Evolutionary conservation across 2,329 filamentous ascomycete species (phyloP).

Genomic region (Dothiorella sarmentorum): DNA sequence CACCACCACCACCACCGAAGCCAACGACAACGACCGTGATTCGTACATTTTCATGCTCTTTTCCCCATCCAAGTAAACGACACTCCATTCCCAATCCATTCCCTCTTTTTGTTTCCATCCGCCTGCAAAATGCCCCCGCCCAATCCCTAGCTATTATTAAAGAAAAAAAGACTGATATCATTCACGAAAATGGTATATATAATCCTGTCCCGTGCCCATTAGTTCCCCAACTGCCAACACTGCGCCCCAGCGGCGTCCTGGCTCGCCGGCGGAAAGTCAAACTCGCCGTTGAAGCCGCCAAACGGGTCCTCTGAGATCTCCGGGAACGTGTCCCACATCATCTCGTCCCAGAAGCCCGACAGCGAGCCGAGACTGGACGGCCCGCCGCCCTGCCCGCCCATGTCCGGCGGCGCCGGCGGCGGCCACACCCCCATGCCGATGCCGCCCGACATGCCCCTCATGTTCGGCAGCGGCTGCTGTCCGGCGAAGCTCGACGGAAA

Average conservation of each 20-base stretch:
- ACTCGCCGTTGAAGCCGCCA: constrained; percentile 34
- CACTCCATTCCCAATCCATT: not conserved
- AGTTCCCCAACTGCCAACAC: constrained; percentile 19
- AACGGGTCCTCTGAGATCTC: constrained; percentile 38
- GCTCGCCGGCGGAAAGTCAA: constrained; percentile 21
- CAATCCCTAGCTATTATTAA: constrained; percentile 3
- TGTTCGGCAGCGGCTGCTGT: constrained; percentile 9
- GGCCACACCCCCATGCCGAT: constrained; percentile 23
- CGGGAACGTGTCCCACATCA: constrained; percentile 42
- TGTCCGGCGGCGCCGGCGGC: not conserved
- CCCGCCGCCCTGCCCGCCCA: not conserved
- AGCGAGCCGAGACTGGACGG: constrained; percentile 29
- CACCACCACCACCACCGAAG: not conserved
- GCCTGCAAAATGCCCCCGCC: not conserved
- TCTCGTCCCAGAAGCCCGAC: constrained; percentile 38
- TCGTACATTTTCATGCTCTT: not conserved
- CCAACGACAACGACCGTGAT: constrained; percentile 3
- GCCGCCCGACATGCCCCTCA: constrained; percentile 22
- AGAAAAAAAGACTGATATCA: too few relatives aligned
- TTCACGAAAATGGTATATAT: too few relatives aligned
- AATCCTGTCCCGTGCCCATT: not conserved
- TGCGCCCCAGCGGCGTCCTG: constrained; percentile 26
- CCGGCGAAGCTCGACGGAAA: not conserved
- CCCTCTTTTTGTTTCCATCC: not conserved
- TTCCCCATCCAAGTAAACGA: not conserved